Percentiles rank a stretch among this genome's conserved stretches.
These are phyloP conservation scores for Blastobotrys mokoenaii DNA, from an alignment of 805 yeast species.

Conservation along the genomic window DNA sequence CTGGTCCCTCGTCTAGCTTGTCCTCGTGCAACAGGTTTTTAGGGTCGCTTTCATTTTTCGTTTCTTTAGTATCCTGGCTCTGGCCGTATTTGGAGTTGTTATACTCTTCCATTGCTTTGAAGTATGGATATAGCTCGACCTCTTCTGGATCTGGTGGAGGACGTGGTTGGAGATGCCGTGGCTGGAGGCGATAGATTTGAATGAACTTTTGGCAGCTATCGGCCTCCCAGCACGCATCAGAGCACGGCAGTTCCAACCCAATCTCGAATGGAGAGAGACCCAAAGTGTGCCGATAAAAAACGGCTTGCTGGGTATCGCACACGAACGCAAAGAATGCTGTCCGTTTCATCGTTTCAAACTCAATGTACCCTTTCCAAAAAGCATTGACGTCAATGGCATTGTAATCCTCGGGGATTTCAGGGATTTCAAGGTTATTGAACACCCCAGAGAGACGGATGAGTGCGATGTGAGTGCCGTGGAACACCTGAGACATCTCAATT, in stretches of 20 bases:
- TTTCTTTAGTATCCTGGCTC: conserved; percentile 2
- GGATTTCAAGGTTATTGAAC: conserved; percentile 19
- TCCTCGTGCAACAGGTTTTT: not conserved
- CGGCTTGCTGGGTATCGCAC: conserved; percentile 34
- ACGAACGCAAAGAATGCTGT: conserved; percentile 35
- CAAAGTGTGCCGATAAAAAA: conserved; percentile 28
- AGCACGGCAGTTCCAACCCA: conserved; percentile 37
- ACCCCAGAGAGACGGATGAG: conserved; percentile 25
- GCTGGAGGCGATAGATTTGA: conserved; percentile 4
- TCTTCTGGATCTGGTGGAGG: conserved; percentile 9
- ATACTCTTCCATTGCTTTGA: not conserved
- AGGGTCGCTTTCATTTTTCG: not conserved
- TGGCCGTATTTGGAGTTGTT: not conserved
- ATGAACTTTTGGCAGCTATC: conserved; percentile 10
- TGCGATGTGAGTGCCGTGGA: conserved; percentile 26
- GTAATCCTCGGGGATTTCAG: conserved; percentile 14
- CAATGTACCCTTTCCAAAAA: conserved; percentile 35
- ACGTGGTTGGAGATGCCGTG: conserved; percentile 10
- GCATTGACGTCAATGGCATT: conserved; percentile 11
- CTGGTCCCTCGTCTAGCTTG: conserved; percentile 1
- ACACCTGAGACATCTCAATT: conserved; percentile 26
- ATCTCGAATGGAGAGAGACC: conserved; percentile 36
- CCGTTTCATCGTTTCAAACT: conserved; percentile 36
- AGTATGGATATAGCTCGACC: not conserved
- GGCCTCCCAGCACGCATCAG: conserved; percentile 40